Conservation (phyloP, 140 eudicot genomes). For the Flaveria floridana region DNA sequence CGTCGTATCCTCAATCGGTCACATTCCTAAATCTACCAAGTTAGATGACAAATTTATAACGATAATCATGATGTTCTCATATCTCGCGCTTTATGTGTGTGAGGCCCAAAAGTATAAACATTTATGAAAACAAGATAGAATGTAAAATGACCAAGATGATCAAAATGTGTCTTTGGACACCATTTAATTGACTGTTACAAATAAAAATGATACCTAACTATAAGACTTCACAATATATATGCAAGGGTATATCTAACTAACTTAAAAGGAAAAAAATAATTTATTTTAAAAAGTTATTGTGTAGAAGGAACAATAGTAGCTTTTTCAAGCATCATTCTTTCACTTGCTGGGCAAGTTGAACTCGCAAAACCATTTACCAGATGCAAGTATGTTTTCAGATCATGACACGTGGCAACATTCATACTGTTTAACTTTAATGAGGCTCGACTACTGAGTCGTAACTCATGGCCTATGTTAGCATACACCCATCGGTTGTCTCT, state of each 20-base stretch:
- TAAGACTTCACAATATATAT: not conserved
- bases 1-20: not conserved
- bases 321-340: conserved; percentile 45
- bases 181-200: conserved; percentile 18
- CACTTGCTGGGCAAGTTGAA: conserved; percentile 72
- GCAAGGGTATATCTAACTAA: not conserved
- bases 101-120: not conserved
- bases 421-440: conserved; percentile 44
- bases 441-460: conserved; percentile 62
- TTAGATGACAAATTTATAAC: not conserved
- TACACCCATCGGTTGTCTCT: conserved; percentile 67
- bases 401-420: conserved; percentile 73
- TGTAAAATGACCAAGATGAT: conserved; percentile 10
- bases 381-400: conserved; percentile 69
- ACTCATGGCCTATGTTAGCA: conserved; percentile 86
- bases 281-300: not conserved
- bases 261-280: not conserved
- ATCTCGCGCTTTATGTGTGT: not conserved
- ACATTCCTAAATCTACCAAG: not conserved
- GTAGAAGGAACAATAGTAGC: conserved; percentile 25
- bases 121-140: not conserved
- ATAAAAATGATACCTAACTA: conserved; percentile 12
- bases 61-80: not conserved
- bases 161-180: conserved; percentile 14
- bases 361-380: conserved; percentile 61